Base-by-base conservation (phyloP, 805 yeast species). In the Candida qinlingensis region DNA sequence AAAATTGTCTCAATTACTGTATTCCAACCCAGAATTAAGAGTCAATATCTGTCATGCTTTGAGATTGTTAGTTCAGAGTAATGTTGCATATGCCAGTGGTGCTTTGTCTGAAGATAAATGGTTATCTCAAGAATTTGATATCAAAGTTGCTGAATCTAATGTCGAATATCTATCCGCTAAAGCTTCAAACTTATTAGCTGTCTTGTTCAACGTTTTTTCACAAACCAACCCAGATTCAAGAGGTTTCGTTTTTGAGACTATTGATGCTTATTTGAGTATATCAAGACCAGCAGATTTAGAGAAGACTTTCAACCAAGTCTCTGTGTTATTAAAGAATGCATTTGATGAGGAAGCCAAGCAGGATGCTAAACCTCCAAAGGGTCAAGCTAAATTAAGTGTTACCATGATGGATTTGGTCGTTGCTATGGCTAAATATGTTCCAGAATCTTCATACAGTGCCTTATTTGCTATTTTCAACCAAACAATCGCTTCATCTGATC, bases 341-440 rank as follows among this genome's bases (percentile, higher is more conserved):
- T 72, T 91, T 67, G 87, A 84, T 45, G 77, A 79, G 46, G 85
- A 80, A 58, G 58, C 66, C 6, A 57, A 57, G 12, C 57, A 63
- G 25, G 36, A 31, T 7, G 26, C 11, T 34, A 63, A 63, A 34
- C 62, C 59, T 13, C 59, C 64, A 41, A 65, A 73, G 55, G 64
- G 58, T 30, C 66, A 60, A 37, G 67, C 85, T 27, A 75, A 79
- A 44, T 68, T 83, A 54, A 79, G 89, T 54, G 81, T 87, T 38
- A 89, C 97, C 13, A 83, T 95, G 87, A 77, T 92, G 85, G 99
- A 94, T 64, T 74, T 94, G 49, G 76, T 90, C 46, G 95, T 90
- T 44, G 81, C 87, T 30, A 85, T 95, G 87, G 79, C 92, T 29
- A 86, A 87, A 58, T 87, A 85, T 60, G 81, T 94, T 34, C 96